Conservation (phyloP, 2,329 filamentous ascomycete species). For the Xylaria sp. region DNA sequence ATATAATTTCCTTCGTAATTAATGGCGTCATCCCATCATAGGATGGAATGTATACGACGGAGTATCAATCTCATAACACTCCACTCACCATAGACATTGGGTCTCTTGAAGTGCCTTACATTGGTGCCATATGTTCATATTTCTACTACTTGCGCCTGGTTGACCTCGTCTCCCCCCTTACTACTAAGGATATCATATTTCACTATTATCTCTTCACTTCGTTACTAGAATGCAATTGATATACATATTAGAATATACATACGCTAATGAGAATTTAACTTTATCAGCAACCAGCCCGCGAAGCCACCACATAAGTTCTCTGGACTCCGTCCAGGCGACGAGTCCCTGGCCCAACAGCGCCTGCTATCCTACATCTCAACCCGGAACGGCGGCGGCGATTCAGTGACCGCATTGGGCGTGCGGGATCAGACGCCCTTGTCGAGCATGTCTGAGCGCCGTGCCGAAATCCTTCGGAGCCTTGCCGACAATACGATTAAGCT, state of each 20-base stretch:
- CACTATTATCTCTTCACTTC: background rate
- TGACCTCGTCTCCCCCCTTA: background rate
- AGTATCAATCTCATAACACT: background rate
- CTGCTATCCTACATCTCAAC: conserved; percentile 29
- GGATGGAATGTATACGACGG: background rate
- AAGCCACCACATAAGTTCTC: conserved; percentile 21
- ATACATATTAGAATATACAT: background rate
- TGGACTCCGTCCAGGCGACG: background rate
- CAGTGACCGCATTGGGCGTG: conserved; percentile 30
- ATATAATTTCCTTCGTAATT: background rate
- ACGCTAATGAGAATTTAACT: background rate
- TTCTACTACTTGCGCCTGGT: background rate
- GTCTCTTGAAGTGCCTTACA: background rate
- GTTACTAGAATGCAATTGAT: background rate
- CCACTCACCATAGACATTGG: background rate
- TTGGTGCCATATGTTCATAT: background rate
- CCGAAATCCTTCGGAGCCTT: background rate
- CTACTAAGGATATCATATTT: background rate
- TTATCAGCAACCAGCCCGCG: background rate
- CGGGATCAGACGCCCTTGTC: conserved; percentile 4
- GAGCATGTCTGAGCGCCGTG: conserved; percentile 18
- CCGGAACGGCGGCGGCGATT: conserved; percentile 31
- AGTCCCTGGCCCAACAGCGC: conserved; percentile 1
- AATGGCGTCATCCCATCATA: background rate
- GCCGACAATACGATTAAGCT: background rate